These are phyloP conservation scores for Phytophthora ramorum DNA, from an alignment of 352 stramenopile genomes.

Conservation along the genomic window DNA sequence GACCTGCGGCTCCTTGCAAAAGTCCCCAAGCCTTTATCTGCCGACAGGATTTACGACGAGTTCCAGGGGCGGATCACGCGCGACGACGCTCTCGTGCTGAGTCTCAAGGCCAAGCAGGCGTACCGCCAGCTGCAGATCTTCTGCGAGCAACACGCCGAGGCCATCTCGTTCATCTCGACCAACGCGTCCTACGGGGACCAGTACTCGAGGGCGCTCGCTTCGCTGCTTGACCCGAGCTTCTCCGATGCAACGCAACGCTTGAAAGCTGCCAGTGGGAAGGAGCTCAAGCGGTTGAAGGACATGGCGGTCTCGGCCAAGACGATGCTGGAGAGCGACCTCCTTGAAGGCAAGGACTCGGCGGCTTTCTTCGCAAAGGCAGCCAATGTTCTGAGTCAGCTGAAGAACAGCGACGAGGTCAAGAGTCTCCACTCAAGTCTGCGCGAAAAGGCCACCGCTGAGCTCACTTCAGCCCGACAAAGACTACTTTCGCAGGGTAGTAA, in stretches of 20 bases:
- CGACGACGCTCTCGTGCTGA: conserved; percentile 65
- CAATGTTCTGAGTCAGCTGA: conserved; percentile 64
- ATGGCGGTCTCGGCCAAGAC: conserved; percentile 61
- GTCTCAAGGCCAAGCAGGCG: conserved; percentile 54
- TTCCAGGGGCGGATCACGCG: conserved; percentile 72
- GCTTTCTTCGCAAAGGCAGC: conserved; percentile 70
- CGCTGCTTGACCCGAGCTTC: conserved; percentile 71
- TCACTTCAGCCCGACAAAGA: conserved; percentile 39
- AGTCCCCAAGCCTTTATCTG: conserved; percentile 72
- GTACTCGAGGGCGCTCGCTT: conserved; percentile 62
- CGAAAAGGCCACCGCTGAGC: conserved; percentile 49
- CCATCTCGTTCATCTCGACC: conserved; percentile 80
- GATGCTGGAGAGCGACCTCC: conserved; percentile 67
- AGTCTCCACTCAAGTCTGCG: conserved; percentile 54
- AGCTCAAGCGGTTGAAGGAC: conserved; percentile 64
- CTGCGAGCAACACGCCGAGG: conserved; percentile 73
- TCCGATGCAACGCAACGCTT: conserved; percentile 63
- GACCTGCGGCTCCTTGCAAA: conserved; percentile 72
- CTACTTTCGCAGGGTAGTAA: conserved; percentile 18
- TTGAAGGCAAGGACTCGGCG: conserved; percentile 70
- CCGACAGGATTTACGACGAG: conserved; percentile 66
- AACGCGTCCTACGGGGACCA: conserved; percentile 75
- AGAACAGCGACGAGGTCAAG: conserved; percentile 66
- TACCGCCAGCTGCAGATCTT: conserved; percentile 66
- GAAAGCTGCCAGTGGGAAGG: conserved; percentile 49